Base-by-base conservation (phyloP, 2,329 filamentous ascomycete species). In the Chrysosporium keratinophilum region DNA sequence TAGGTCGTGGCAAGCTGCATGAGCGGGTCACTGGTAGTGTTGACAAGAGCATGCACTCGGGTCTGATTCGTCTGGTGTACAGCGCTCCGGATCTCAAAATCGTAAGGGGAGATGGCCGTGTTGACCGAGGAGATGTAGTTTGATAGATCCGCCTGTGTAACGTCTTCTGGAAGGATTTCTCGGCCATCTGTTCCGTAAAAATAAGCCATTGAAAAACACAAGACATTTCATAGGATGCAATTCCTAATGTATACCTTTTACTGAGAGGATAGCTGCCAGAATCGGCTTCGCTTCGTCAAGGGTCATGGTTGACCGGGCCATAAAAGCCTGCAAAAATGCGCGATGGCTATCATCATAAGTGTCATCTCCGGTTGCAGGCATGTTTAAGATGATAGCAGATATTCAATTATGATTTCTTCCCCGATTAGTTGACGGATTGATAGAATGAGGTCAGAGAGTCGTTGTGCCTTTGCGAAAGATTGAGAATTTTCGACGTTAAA, bases 311-410 rank as follows among this genome's bases (percentile, higher is more conserved):
- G 87, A 85, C 48, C 84, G 82, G 2, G 87, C 82, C 68, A 96
- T 77, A 60, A 98, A 83, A 47, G 87, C 87, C 70, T 98, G 93
- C 0, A 97, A 76, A 65, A 98, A 95, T 7, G 91, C 90, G 54
- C 88, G 84, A 67, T 96, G 87, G 57, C 77, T 78, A 65, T 94
- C 75, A 62, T 77, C 72, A 63, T 83, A 83, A 55, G 62, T 51
- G 7, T 54, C 52, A 40, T 46, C 43, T 9, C 31, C 40, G 3
- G 7, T 9, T 17, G 15, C 14, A 20, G 56, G 45, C 56, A 59
- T 59, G 37, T 45, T 49, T 45, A 7, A 28, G 23, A 28, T 7
- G 7, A 7, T 28, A 28, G n/a, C 35, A 17, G 20, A 11, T 35
- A 28, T 37, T 14, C 28, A n/a, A 19, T 19, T 17, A 4, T 12